Evolutionary conservation across 371 early-diverging fungal species (phyloP), one percentile per base, ranked within the genome.

Genomic region (Gilbertella persicaria): DNA sequence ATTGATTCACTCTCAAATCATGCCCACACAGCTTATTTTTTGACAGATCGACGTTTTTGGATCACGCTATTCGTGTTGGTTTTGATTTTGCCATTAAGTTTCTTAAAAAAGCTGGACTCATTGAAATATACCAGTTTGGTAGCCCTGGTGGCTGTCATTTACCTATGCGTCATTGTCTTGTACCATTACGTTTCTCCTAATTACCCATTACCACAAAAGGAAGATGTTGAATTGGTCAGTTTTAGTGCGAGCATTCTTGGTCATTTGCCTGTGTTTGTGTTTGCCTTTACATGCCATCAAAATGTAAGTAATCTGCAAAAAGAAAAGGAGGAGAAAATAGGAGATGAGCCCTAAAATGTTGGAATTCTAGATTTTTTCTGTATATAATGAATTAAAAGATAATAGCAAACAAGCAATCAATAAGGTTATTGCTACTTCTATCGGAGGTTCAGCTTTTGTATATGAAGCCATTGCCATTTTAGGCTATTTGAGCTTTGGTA

Each of bases 201-300:
- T 17, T 71, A 64, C 36, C 59, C 66, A 1, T 71, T 73, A 4
- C 75, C 79, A 33, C 70, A 76, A 20, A 52, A 60, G 6, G 58
- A 55, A 13, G 56, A 55, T 4, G 52, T 83, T 24, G 69, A 71
- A 41, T 64, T 78, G 40, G 57, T 89, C 28, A 69, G 71, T 12
- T 47, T 91, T 16, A 60, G 80, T 5, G 61, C 70, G 13, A 65
- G 73, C 9, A 92, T 97, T 65, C 85, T 98, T 44, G 83, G 82
- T n/a, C 85, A 85, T 5, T 67, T 99, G 20, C 99, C 99, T 1
- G 92, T 99, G 41, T 99, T 99, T 83, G 94, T 99, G 14, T 99
- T 99, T 84, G 92, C 96, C 17, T 72, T 99, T 59, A 85, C 87
- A 16, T 85, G 99, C 62, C 99, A 97, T 64, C 96, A 96, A 69